Evolutionary conservation across 495 filamentous ascomycete species (phyloP), one percentile per base, ranked within the genome.

Genomic region (Parmelia sp.): DNA sequence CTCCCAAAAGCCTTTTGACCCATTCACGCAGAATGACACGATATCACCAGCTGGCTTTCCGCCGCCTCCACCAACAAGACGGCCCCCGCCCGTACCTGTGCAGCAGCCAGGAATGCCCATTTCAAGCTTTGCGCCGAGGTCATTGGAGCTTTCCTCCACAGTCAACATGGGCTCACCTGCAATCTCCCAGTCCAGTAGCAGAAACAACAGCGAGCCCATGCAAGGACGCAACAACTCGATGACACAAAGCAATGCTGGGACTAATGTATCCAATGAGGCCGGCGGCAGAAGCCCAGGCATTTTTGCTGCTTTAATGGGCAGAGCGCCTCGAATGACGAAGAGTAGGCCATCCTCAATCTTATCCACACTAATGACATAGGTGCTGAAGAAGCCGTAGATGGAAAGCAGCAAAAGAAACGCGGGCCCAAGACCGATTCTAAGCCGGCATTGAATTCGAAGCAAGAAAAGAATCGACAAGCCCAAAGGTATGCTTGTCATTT

Each of bases 371-470:
- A 17, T 33, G 31, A 45, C 14, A 31, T 36, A 6, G 10, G 23
- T 63, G n/a, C 29, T 63, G 19, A 63, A 9, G 3, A 35, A 53
- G 19, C 25, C 53, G 60, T 31, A 59, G 62, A 45, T 37, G 62
- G 57, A 8, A 56, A 64, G 29, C 40, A 44, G 35, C 62, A 90
- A 6, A 98, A 98, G 76, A 84, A 90, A 63, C 84, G 94, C 70
- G 94, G 94, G 4, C 94, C 94, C 0, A 98, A 98, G 70, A 94
- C 94, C 33, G 94, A 97, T 73, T 95, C 90, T 77, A 96, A 96
- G 70, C 94, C 94, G 6, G 91, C 94, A 57, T 75, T 95, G 68
- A 98, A 92, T n/a, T 81, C 93, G 45, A 83, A 92, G 57, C 94
- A 98, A 71, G 94, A 98, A 71, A 76, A 97, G 57, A 98, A 98